Conservation (phyloP, 768 basidiomycete species). For the Mycena vulgaris region DNA sequence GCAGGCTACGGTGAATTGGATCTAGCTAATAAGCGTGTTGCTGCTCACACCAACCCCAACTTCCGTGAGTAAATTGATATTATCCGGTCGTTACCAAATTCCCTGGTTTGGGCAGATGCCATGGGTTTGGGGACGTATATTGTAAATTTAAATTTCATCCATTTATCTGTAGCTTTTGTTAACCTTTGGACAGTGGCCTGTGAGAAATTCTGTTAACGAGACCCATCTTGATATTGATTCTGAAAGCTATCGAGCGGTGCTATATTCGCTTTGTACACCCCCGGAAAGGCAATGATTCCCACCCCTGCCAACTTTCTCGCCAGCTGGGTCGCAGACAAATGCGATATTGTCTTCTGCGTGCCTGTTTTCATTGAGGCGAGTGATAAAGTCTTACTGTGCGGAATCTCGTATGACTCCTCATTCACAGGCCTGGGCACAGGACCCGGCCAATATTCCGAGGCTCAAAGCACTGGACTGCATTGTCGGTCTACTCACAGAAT, state of each 20-base stretch:
- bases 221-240: background rate
- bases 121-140: conserved; percentile 19
- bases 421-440: conserved; percentile 21
- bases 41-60: conserved; percentile 17
- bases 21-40: conserved; percentile 7
- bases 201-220: background rate
- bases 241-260: conserved; percentile 12
- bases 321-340: conserved; percentile 20
- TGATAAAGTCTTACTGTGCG: background rate
- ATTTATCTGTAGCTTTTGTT: background rate
- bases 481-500: background rate
- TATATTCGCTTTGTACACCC: conserved; percentile 15
- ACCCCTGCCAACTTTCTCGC: conserved; percentile 21
- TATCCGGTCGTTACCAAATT: background rate
- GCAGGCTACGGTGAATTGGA: conserved; percentile 25
- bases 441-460: conserved; percentile 9
- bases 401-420: background rate
- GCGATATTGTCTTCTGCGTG: conserved; percentile 19
- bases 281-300: background rate
- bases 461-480: conserved; percentile 17
- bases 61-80: conserved; percentile 12
- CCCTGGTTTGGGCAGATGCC: background rate
- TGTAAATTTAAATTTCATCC: background rate
- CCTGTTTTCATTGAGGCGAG: conserved; percentile 22
- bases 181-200: conserved; percentile 14